These are phyloP conservation scores for Cyberlindnera mississippiensis DNA, from an alignment of 805 yeast genomes.

Conservation along the genomic window DNA sequence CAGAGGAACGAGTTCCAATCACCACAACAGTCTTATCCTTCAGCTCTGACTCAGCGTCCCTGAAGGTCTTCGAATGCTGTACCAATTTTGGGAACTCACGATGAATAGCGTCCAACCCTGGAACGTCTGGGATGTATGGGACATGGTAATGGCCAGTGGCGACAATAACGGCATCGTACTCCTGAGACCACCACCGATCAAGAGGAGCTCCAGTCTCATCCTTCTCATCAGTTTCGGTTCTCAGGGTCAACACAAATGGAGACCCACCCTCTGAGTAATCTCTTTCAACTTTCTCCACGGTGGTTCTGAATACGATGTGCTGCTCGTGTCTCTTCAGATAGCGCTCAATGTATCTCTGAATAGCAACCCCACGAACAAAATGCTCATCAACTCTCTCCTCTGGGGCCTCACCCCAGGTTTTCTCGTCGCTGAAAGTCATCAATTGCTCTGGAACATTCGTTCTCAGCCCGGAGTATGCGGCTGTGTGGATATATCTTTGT, in stretches of 20 bases:
- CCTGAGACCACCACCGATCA: slow-evolving; percentile 37
- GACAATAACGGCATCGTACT: slow-evolving; percentile 40
- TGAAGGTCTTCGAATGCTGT: slow-evolving; percentile 31
- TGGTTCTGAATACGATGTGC: slow-evolving; percentile 29
- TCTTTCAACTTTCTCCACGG: slow-evolving; percentile 37
- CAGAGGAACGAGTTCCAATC: slow-evolving; percentile 67
- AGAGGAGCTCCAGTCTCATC: slow-evolving; percentile 20
- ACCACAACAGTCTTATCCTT: slow-evolving; percentile 40
- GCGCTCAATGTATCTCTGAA: slow-evolving; percentile 47
- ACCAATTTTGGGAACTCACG: slow-evolving; percentile 18
- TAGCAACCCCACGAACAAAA: slow-evolving; percentile 48
- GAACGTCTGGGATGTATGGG: slow-evolving; percentile 48
- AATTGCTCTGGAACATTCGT: slow-evolving; percentile 42
- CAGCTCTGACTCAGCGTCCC: slow-evolving; percentile 17
- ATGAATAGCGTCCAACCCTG: slow-evolving; percentile 38
- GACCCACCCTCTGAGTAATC: slow-evolving; percentile 14
- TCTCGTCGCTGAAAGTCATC: slow-evolving; percentile 43
- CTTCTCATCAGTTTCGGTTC: slow-evolving; percentile 25
- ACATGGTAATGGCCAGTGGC: slow-evolving; percentile 56
- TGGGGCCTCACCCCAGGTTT: slow-evolving; percentile 30
- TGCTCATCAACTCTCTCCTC: slow-evolving; percentile 35
- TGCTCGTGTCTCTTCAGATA: slow-evolving; percentile 36
- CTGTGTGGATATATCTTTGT: slow-evolving; percentile 30
- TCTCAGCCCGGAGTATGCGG: slow-evolving; percentile 29
- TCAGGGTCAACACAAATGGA: slow-evolving; percentile 30